Conservation (phyloP, 805 yeast species). For the Ogataea neopini region DNA sequence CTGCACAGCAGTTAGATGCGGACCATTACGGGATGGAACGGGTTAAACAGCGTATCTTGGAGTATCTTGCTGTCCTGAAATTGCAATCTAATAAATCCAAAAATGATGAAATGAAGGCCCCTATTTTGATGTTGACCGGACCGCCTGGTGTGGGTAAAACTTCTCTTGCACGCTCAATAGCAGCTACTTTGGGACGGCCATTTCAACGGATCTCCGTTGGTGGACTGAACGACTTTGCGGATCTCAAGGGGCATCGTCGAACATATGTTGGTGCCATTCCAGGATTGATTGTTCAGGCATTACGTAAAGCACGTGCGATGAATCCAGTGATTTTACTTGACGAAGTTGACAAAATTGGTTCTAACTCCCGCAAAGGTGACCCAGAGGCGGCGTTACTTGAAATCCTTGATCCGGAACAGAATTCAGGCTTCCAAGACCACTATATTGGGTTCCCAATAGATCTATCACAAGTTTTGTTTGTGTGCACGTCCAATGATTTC, state of each 20-base stretch:
- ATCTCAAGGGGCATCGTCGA: slow-evolving; percentile 86
- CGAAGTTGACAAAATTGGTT: slow-evolving; percentile 70
- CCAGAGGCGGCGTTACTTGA: slow-evolving; percentile 89
- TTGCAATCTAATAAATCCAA: slow-evolving; percentile 39
- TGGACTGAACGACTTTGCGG: slow-evolving; percentile 87
- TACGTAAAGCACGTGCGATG: slow-evolving; percentile 73
- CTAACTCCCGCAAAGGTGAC: slow-evolving; percentile 54
- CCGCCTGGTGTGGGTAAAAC: slow-evolving; percentile 97
- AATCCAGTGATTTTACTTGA: slow-evolving; percentile 83
- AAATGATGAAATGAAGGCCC: slow-evolving; percentile 43
- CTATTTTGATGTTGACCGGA: slow-evolving; percentile 79
- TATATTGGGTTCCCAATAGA: slow-evolving; percentile 86
- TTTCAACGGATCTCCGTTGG: slow-evolving; percentile 84
- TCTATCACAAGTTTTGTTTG: slow-evolving; percentile 73
- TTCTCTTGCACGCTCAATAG: slow-evolving; percentile 79
- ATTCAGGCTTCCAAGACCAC: slow-evolving; percentile 73
- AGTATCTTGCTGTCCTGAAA: slow-evolving; percentile 77
- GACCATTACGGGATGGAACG: slow-evolving; percentile 78
- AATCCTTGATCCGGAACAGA: slow-evolving; percentile 90
- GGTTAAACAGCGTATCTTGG: slow-evolving; percentile 74
- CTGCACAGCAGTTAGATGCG: slow-evolving; percentile 59
- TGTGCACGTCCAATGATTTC: slow-evolving; percentile 84
- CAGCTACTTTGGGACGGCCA: slow-evolving; percentile 67
- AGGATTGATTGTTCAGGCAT: slow-evolving; percentile 74
- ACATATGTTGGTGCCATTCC: slow-evolving; percentile 94